Evolutionary conservation across 2,329 filamentous ascomycete species (phyloP), one percentile per base, ranked within the genome.

Genomic region (Sarocladiaceae sp.): DNA sequence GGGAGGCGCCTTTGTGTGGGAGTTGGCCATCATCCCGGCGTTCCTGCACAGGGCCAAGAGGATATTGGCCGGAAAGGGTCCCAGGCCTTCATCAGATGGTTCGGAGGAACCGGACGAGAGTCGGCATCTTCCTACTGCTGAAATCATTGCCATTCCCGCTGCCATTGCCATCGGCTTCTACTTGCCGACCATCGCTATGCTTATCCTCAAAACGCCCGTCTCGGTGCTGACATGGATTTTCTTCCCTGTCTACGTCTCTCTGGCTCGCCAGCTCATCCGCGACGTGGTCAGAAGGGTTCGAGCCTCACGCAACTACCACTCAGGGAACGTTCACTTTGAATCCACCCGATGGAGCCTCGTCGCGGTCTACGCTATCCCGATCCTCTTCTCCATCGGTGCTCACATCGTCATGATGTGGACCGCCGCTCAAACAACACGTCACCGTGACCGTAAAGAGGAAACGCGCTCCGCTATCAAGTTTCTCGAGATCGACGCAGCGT

Each of bases 101-200:
- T 48, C 46, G 3, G 41, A 52, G 27, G 12, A 37, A 46, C 16
- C 7, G 16, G 40, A 48, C 16, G 48, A 55, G 5, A 47, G 54
- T 10, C 63, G 70, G 7, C 64, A 68, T 47, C 57, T 76, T 11
- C 60, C 62, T 6, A 59, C 58, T 18, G 62, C 74, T 2, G 80
- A 84, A 57, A 72, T 75, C 47, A 67, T 80, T 46, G 78, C 79
- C 20, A 74, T 78, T 16, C 73, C 74, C 6, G 51, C 68, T 20
- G 69, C 68, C 19, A 67, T 77, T 0, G 62, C 66, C 0, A 37
- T 72, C 9, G 73, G 73, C 26, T 76, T 65, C 50, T 60, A 72
- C 33, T 48, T 71, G 2, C 73, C 73, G 0, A 68, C 70, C 1
- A 31, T 66, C 3, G 47, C 68, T 26, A 70, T 76, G 67, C 61